Evolutionary conservation across 208 protist genomes (phyloP), one percentile per base, ranked within the genome.

Genomic region (Leishmania gerbilli): DNA sequence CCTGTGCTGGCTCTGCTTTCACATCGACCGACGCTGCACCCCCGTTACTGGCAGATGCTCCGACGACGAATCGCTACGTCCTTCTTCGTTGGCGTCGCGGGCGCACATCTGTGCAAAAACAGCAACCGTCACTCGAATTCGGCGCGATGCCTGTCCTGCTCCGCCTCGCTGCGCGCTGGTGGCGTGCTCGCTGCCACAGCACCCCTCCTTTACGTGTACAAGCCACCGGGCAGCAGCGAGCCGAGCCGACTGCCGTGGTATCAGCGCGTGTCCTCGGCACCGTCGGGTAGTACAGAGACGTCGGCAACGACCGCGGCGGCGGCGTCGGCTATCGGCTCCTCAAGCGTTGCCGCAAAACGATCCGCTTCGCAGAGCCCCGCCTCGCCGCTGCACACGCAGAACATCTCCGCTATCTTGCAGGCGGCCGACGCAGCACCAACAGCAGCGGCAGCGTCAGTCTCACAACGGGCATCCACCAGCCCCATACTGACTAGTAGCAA

Each of bases 221-320:
- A 89, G 71, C 91, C 93, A 11, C 93, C 91, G 0, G 93, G 90
- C 77, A 90, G 71, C 58, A 84, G 85, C 9, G 89, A 87, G 31
- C 82, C 82, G 0, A 88, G 79, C 27, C 77, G 82, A 21, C 64
- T 96, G 42, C 91, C 93, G 7, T 96, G 93, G 91, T 87, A 95
- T 76, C 81, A 84, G 69, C 76, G 49, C 67, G 37, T 49, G 49
- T 42, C 74, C 42, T 17, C 64, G 42, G 49, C 58, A 47, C 13
- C 42, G 34, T 37, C 64, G 8, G 42, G 40, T 79, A 49, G 17
- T 65, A 64, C 49, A 58, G 53, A 11, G 21, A 51, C 74, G 40
- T 45, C 40, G 34, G 19, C 49, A 55, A 42, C 47, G 8, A 56
- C 45, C 53, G 19, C 51, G 9, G 55, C 45, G 58, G 8, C 47